Evolutionary conservation across 1,284 basidiomycete genomes (phyloP), one percentile per base, ranked within the genome.

Genomic region (Puccinia novopanici): DNA sequence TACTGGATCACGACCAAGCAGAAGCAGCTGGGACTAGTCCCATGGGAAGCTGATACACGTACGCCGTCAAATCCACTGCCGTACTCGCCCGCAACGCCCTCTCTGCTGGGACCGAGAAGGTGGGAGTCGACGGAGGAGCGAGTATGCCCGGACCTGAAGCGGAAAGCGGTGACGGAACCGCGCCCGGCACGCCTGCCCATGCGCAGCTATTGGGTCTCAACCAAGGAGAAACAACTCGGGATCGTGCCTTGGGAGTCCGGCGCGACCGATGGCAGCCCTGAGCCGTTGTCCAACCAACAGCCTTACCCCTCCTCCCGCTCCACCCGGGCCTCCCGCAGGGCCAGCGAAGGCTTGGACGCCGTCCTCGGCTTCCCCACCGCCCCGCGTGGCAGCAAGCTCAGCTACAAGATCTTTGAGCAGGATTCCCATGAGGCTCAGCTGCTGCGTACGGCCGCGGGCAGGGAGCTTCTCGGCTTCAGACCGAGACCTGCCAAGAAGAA

Each of bases 1-100:
- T 79, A 79, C 70, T 79, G 76, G 76, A 79, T 79, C 55, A 79
- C 76, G 10, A 71, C 63, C 40, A 79, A 79, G 40, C 67, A 70
- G 22, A 70, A 68, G 40, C 67, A 71, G 42, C 37, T 79, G 19
- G 76, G 76, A 34, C 52, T 79, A 3, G 34, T 79, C 22, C 76
- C 76, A 9, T 79, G 76, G 76, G 76, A 72, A 54, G 22, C 34
- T 22, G 67, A 24, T n/a, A 48, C 42, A 9, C 42, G 6, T 40
- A 4, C 74, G 5, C 50, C 55, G 0, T 10, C 61, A 52, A 24
- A 30, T 34, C 1, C 22, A 48, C 75, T 52, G 30, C 75, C 45
- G 19, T 59, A 79, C 48, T 71, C 76, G 19, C 65, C 67, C 55
- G 19, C 55, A 3, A 79, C 76, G 37, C 76, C 67, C 24, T 71